phyloP scores from a whole-genome alignment of 164 flowering plant genomes.

The Saururus chinensis region DNA sequence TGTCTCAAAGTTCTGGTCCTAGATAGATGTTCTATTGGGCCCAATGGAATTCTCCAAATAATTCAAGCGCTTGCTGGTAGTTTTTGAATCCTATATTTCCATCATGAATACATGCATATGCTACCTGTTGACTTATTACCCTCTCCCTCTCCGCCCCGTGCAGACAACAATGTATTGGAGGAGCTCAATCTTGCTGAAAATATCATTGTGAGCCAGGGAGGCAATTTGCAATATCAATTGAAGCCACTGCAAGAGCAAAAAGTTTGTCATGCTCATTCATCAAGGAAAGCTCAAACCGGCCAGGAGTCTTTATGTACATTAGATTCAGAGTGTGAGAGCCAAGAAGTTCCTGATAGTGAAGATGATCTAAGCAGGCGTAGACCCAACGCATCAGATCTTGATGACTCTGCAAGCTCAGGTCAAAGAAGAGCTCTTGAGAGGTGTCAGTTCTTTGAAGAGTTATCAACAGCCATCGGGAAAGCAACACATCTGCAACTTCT shows the following conservation, averaged over 20 bases:
- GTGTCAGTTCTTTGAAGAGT: slow-evolving; percentile 31
- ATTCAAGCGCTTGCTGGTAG: slow-evolving; percentile 61
- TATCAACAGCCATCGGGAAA: slow-evolving; percentile 45
- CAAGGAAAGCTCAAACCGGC: slow-evolving; percentile 13
- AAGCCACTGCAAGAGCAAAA: slow-evolving; percentile 10
- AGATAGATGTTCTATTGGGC: slow-evolving; percentile 62
- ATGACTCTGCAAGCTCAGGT: slow-evolving; percentile 31
- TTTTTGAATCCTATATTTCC: not conserved
- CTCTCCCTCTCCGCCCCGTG: slow-evolving; percentile 5
- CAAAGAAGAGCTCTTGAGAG: slow-evolving; percentile 16
- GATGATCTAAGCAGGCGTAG: slow-evolving; percentile 28
- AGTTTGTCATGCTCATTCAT: slow-evolving; percentile 6
- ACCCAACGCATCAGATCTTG: slow-evolving; percentile 26
- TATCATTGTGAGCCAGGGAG: slow-evolving; percentile 17
- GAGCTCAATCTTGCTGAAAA: slow-evolving; percentile 81
- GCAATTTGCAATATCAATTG: slow-evolving; percentile 4
- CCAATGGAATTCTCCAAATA: slow-evolving; percentile 43
- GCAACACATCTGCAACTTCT: slow-evolving; percentile 43
- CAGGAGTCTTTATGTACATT: slow-evolving; percentile 15
- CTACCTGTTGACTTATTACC: not conserved
- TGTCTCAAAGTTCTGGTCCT: slow-evolving; percentile 49
- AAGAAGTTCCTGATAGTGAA: slow-evolving; percentile 88
- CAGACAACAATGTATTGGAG: slow-evolving; percentile 54
- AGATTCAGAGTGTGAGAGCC: slow-evolving; percentile 25
- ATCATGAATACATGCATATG: not conserved